These are phyloP conservation scores for Zymoseptoria tritici DNA, from an alignment of 2,329 filamentous ascomycete genomes.

Conservation along the genomic window DNA sequence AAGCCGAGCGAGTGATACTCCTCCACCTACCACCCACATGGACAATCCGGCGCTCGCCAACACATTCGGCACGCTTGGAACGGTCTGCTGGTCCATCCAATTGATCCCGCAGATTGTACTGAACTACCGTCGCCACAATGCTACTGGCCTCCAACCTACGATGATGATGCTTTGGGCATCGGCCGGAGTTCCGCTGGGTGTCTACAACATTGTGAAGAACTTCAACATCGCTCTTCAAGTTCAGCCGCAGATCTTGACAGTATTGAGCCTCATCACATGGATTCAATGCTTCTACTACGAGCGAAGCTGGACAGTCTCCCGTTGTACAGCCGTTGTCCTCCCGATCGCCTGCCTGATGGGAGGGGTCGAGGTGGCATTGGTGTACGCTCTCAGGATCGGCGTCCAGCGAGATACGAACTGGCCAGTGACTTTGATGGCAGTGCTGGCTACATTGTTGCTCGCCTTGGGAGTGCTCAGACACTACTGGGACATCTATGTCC, in stretches of 20 bases:
- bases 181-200: slow-evolving; percentile 60
- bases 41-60: slow-evolving; percentile 38
- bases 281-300: slow-evolving; percentile 51
- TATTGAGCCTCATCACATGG: slow-evolving; percentile 48
- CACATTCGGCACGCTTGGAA: slow-evolving; percentile 52
- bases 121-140: slow-evolving; percentile 60
- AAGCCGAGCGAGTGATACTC: not conserved
- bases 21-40: slow-evolving; percentile 1
- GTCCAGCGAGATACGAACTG: slow-evolving; percentile 44
- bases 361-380: slow-evolving; percentile 51
- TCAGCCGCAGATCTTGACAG: slow-evolving; percentile 51
- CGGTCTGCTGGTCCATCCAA: slow-evolving; percentile 61
- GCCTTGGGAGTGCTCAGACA: slow-evolving; percentile 60
- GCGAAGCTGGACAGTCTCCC: slow-evolving; percentile 48
- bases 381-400: slow-evolving; percentile 49
- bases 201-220: slow-evolving; percentile 49
- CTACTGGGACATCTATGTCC: slow-evolving; percentile 61
- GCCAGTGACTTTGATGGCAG: slow-evolving; percentile 61
- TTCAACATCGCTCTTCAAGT: slow-evolving; percentile 49
- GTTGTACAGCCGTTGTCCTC: slow-evolving; percentile 43
- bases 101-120: slow-evolving; percentile 63
- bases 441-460: slow-evolving; percentile 55
- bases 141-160: slow-evolving; percentile 55
- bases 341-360: slow-evolving; percentile 52
- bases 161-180: slow-evolving; percentile 69